These are phyloP conservation scores for Sanghuangporus baumii DNA, from an alignment of 1,284 basidiomycete genomes.

Conservation along the genomic window DNA sequence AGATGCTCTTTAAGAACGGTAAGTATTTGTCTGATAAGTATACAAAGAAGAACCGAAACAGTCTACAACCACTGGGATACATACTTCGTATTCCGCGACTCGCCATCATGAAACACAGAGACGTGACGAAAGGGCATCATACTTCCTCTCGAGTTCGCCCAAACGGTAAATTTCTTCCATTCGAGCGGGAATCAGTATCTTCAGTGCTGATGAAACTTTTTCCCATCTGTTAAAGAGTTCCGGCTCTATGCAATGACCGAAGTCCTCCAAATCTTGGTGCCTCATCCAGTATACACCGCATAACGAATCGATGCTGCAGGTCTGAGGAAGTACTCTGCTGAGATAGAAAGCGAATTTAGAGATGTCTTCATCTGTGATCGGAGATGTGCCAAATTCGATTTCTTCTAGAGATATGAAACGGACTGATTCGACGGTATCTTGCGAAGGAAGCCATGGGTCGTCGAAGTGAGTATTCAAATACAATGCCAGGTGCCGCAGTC, in stretches of 20 bases:
- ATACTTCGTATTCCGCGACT: too few species aligned
- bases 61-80: too few species aligned
- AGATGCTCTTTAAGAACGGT: too few species aligned
- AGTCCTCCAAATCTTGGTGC: background rate
- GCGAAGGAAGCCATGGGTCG: background rate
- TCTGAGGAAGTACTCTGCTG: background rate
- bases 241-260: background rate
- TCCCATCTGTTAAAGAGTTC: too few species aligned
- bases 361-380: background rate
- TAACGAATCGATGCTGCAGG: background rate
- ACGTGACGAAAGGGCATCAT: too few species aligned
- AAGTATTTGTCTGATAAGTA: too few species aligned
- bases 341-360: background rate
- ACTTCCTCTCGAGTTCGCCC: too few species aligned
- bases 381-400: background rate
- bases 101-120: too few species aligned
- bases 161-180: too few species aligned
- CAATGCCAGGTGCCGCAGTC: conserved; percentile 43
- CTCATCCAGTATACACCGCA: background rate
- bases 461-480: conserved; percentile 37
- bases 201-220: too few species aligned
- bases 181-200: too few species aligned
- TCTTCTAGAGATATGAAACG: background rate
- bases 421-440: background rate
- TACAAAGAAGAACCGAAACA: too few species aligned